A percentile compares a stretch with the other conserved stretches of the same genome.
phyloP scores from a whole-genome alignment of 768 basidiomycete species.

The Porphyrellus cyaneotinctus region DNA sequence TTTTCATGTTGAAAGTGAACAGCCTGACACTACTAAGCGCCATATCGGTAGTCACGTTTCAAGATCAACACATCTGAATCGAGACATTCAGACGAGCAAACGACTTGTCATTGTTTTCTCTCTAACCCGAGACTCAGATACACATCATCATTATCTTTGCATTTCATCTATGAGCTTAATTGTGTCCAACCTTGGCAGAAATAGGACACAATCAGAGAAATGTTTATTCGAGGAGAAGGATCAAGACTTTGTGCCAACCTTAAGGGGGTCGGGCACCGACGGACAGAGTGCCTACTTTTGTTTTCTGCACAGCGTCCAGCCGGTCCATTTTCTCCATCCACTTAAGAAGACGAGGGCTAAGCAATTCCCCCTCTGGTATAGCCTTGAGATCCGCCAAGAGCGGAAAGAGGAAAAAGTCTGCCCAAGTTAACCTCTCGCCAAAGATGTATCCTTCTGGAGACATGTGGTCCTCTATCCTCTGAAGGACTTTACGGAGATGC shows the following conservation, averaged over 20 bases:
- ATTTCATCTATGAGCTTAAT: background rate
- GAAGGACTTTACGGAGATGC: constrained; percentile 15
- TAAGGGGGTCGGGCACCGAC: constrained; percentile 25
- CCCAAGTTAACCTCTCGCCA: constrained; percentile 27
- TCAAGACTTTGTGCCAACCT: background rate
- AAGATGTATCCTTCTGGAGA: constrained; percentile 28
- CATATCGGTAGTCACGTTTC: no score
- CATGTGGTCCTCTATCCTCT: constrained; percentile 20
- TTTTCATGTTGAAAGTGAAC: background rate
- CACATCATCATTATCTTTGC: background rate
- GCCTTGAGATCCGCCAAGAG: constrained; percentile 30
- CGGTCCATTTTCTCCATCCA: constrained; percentile 28
- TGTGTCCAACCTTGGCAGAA: background rate
- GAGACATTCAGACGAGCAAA: background rate
- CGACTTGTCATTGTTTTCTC: background rate
- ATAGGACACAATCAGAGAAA: background rate
- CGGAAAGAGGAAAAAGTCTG: constrained; percentile 33
- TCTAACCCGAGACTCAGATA: background rate
- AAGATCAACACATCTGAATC: no score
- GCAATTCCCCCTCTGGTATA: constrained; percentile 23
- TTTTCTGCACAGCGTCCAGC: constrained; percentile 24
- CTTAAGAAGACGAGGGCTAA: constrained; percentile 17
- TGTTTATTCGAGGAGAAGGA: background rate
- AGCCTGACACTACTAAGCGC: background rate
- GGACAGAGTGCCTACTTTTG: constrained; percentile 24